phyloP scores from a whole-genome alignment of 768 basidiomycete genomes.

The Lenzites betulinus region DNA sequence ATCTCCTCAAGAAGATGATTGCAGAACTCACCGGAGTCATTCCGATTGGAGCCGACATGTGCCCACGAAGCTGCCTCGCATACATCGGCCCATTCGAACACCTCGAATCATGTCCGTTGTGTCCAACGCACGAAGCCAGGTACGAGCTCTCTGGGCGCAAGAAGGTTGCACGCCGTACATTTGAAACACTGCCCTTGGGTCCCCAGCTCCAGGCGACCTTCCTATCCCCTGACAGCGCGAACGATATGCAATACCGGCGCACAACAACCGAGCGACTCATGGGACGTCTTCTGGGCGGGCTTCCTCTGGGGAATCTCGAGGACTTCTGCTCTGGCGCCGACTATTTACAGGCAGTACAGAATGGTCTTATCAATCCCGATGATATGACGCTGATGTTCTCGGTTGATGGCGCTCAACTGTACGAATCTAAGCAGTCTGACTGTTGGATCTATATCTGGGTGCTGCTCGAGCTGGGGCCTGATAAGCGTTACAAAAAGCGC shows the following conservation, averaged over 20 bases:
- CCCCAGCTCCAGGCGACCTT: slow-evolving; percentile 46
- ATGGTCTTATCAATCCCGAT: slow-evolving; percentile 26
- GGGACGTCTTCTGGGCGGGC: slow-evolving; percentile 34
- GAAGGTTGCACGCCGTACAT: slow-evolving; percentile 33
- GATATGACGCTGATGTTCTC: slow-evolving; percentile 34
- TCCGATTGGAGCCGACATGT: slow-evolving; percentile 42
- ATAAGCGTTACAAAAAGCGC: slow-evolving; percentile 34
- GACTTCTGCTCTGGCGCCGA: slow-evolving; percentile 35
- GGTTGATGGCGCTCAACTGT: slow-evolving; percentile 34
- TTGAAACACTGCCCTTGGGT: slow-evolving; percentile 42
- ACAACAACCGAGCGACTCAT: neutral
- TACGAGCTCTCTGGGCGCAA: neutral
- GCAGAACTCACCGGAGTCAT: slow-evolving; percentile 32
- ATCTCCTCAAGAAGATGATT: neutral
- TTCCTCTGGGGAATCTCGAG: slow-evolving; percentile 20
- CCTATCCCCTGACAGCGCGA: slow-evolving; percentile 7
- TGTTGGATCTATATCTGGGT: slow-evolving; percentile 39
- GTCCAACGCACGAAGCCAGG: neutral
- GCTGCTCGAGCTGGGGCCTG: slow-evolving; percentile 26
- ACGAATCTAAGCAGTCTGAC: slow-evolving; percentile 34
- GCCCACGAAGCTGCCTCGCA: slow-evolving; percentile 40
- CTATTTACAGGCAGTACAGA: slow-evolving; percentile 24
- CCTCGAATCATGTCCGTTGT: slow-evolving; percentile 32
- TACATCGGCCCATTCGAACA: slow-evolving; percentile 41
- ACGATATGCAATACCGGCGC: neutral